A percentile compares a stretch with the other conserved stretches of the same genome.
These are phyloP conservation scores for Yamadazyma diospyri DNA, from an alignment of 1,139 yeast species.

Conservation along the genomic window DNA sequence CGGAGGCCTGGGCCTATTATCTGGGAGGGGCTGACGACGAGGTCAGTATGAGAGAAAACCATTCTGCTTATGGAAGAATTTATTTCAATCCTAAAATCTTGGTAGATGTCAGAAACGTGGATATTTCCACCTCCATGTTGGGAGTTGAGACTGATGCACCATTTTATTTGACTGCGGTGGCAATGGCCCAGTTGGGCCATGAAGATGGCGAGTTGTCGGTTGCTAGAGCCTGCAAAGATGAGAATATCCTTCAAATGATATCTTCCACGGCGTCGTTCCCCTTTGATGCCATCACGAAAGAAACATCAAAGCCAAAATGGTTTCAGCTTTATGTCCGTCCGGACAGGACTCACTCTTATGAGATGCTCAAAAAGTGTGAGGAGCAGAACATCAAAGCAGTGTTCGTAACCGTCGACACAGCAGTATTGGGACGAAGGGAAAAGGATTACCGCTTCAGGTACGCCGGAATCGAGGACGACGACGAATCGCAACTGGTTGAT, in stretches of 20 bases:
- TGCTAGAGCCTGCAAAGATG: constrained; percentile 46
- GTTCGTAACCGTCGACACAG: constrained; percentile 27
- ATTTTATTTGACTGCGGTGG: constrained; percentile 57
- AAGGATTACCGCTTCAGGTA: constrained; percentile 21
- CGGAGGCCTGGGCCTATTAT: constrained; percentile 81
- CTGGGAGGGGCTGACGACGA: constrained; percentile 90
- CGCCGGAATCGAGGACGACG: constrained; percentile 11
- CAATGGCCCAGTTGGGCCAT: constrained; percentile 53
- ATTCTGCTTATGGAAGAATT: constrained; percentile 72
- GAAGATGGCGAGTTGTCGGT: constrained; percentile 53
- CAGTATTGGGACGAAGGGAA: constrained; percentile 24
- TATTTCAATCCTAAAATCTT: constrained; percentile 76
- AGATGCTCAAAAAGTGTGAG: constrained; percentile 18
- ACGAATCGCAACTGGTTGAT: constrained; percentile 10
- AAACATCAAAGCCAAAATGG: constrained; percentile 21
- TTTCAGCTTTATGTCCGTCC: constrained; percentile 47
- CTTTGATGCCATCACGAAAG: constrained; percentile 51
- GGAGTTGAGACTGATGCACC: constrained; percentile 50
- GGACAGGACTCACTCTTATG: constrained; percentile 20
- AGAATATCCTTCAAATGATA: constrained; percentile 52
- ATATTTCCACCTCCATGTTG: constrained; percentile 49
- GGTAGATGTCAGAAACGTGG: constrained; percentile 55
- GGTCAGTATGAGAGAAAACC: constrained; percentile 78
- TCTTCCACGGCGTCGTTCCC: constrained; percentile 55
- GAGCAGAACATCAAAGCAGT: constrained; percentile 23